Evolutionary conservation across 139 green algal genomes (phyloP).

Genomic region (Micractinium conductrix): DNA sequence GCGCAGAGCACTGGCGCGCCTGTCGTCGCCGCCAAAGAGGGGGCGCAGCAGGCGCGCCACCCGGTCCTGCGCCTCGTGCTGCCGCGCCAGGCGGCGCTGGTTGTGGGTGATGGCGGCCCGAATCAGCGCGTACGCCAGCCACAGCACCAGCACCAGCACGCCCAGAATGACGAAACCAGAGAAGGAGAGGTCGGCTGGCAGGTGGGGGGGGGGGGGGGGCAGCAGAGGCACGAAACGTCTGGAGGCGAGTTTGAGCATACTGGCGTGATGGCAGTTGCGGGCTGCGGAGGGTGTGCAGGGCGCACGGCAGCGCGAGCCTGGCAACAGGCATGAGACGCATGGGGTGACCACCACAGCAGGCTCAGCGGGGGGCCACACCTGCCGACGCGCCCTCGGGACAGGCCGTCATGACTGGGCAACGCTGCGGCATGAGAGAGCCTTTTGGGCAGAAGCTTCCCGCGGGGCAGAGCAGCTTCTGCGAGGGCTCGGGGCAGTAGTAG

Average conservation of each 20-base stretch:
- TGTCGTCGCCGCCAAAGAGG: constrained; percentile 25
- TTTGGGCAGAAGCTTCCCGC: constrained; percentile 53
- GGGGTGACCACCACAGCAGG: no score
- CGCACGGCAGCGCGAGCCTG: no score
- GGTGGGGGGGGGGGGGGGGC: no score
- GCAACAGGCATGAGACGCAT: no score
- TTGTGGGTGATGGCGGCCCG: neutral
- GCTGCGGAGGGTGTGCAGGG: no score
- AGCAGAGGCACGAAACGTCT: constrained; percentile 23
- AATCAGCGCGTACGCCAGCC: neutral
- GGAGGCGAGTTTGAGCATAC: no score
- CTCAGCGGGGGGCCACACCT: no score
- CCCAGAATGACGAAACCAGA: constrained; percentile 43
- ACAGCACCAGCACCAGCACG: constrained; percentile 24
- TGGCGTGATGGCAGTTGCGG: no score
- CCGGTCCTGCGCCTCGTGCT: constrained; percentile 37
- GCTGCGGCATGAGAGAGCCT: constrained; percentile 33
- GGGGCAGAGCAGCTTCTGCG: constrained; percentile 36
- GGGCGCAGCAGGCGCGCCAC: constrained; percentile 44
- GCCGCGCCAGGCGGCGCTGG: constrained; percentile 1
- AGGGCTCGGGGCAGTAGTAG: constrained; percentile 52
- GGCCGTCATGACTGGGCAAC: constrained; percentile 49
- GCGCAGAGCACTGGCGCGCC: no score
- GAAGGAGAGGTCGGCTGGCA: constrained; percentile 46
- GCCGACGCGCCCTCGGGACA: constrained; percentile 42